phyloP scores from a whole-genome alignment of 202 grass and related monocot species.

The Schoenoplectus triqueter region DNA sequence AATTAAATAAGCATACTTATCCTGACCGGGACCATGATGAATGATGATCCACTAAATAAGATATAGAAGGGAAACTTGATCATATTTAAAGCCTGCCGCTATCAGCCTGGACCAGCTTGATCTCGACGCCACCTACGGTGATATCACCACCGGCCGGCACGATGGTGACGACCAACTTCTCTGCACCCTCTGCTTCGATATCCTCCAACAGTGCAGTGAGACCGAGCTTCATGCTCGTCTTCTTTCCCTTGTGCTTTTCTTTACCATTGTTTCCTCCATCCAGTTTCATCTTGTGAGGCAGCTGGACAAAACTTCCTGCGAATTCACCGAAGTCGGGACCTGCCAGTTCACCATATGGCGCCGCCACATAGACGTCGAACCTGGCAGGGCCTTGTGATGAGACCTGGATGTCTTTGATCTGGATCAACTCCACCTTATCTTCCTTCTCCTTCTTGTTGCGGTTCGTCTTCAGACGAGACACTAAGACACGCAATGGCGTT shows the following conservation, averaged over 20 bases:
- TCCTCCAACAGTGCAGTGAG: slow-evolving; percentile 39
- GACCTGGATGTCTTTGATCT: slow-evolving; percentile 40
- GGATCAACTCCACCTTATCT: slow-evolving; percentile 33
- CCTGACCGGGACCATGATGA: neutral
- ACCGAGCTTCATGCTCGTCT: slow-evolving; percentile 21
- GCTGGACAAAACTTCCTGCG: slow-evolving; percentile 45
- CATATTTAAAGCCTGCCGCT: neutral
- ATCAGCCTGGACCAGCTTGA: slow-evolving; percentile 33
- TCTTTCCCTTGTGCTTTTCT: slow-evolving; percentile 29
- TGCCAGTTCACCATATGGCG: slow-evolving; percentile 26
- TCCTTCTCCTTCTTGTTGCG: slow-evolving; percentile 32
- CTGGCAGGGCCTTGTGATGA: neutral
- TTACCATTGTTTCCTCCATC: neutral
- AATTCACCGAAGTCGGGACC: slow-evolving; percentile 50
- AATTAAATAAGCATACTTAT: neutral
- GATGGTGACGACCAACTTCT: slow-evolving; percentile 38
- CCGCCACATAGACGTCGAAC: slow-evolving; percentile 49
- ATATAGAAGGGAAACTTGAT: neutral
- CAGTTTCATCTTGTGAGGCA: slow-evolving; percentile 14
- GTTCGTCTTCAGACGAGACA: slow-evolving; percentile 29
- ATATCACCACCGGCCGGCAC: slow-evolving; percentile 26
- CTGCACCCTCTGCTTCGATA: slow-evolving; percentile 5
- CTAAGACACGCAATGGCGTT: slow-evolving; percentile 37
- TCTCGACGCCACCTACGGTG: slow-evolving; percentile 10
- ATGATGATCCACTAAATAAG: neutral